Evolutionary conservation across 1,284 basidiomycete species (phyloP).

Genomic region (Cryptococcus deneoformans): DNA sequence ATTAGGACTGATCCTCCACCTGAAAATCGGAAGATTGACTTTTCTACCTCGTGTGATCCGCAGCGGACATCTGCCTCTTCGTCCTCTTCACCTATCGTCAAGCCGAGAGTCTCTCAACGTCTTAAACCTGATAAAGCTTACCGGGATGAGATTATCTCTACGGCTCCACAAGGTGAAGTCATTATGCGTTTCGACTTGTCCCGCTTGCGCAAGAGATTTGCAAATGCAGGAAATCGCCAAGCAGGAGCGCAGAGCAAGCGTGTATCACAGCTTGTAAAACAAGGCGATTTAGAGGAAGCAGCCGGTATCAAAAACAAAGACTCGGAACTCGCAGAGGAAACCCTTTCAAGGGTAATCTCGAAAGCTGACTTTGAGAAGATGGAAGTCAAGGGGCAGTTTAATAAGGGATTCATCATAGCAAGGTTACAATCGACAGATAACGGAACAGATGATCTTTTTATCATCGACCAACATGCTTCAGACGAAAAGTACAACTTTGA

Average conservation of each 20-base stretch:
- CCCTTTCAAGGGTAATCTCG: conserved; percentile 78
- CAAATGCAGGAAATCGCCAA: conserved; percentile 1
- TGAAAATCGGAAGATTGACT: too few species aligned
- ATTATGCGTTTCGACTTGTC: conserved; percentile 37
- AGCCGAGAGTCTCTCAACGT: background rate
- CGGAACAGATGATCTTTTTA: conserved; percentile 80
- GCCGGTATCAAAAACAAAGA: conserved; percentile 64
- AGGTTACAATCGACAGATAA: conserved; percentile 55
- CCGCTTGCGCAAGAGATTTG: conserved; percentile 26
- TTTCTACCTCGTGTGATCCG: too few species aligned
- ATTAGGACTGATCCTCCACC: too few species aligned
- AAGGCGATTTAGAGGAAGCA: conserved; percentile 24
- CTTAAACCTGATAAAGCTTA: background rate
- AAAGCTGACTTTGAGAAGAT: conserved; percentile 84
- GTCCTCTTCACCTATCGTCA: background rate
- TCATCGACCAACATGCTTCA: conserved; percentile 62
- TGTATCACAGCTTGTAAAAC: conserved; percentile 20
- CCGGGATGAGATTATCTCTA: conserved; percentile 35
- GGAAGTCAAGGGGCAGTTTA: conserved; percentile 92
- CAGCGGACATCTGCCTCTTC: too few species aligned
- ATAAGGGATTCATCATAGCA: conserved; percentile 90
- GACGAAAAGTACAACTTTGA: conserved; percentile 99
- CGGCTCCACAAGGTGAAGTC: conserved; percentile 30
- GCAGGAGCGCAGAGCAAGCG: conserved; percentile 6
- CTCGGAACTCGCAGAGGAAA: conserved; percentile 63